Evolutionary conservation across 768 basidiomycete genomes (phyloP), one percentile per base, ranked within the genome.

Genomic region (Multifurca ochricompacta): DNA sequence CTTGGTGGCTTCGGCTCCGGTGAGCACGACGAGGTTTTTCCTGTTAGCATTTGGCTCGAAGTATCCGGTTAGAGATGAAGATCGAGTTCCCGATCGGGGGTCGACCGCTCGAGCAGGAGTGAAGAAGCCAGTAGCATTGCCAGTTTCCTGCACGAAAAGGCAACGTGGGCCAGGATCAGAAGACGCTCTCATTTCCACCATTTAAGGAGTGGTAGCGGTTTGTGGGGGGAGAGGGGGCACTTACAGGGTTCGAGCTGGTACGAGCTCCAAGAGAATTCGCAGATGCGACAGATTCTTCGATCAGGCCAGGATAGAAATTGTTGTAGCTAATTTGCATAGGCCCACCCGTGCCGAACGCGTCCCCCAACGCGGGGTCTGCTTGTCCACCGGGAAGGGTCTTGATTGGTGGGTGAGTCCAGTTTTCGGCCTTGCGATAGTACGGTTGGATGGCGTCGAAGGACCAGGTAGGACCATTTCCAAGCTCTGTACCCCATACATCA

Each of bases 271-370:
- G 59, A 6, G 11, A 25, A n/a, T 59, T 57, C 16, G 56, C 59
- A 1, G 59, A 13, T 3, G 49, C 55, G 55, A 59, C 49, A n/a
- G 59, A 35, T 18, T 58, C 56, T 6, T 50, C 51, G 35, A 59
- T 57, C 45, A 52, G 23, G 9, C 19, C 55, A 9, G 59, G 59
- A 47, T 59, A 57, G 25, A 52, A 59, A 16, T 51, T 59, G 25
- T 59, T 59, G 27, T 59, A 58, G 9, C 59, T 58, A 28, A 59
- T 48, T 46, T 59, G 59, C 50, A 59, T 42, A 1, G 55, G 59
- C 1, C 58, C 58, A 13, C 47, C 35, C 28, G 45, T 51, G 21
- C 58, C 58, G 18, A 52, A 48, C 3, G 35, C 27, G 3, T 48
- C 16, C 4, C 39, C 49, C 2, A 59, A 30, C 11, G 36, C 59